A percentile compares a stretch with the other conserved stretches of the same genome.
Evolutionary conservation across 2,329 filamentous ascomycete species (phyloP).

Genomic region (Stemphylium beticola): DNA sequence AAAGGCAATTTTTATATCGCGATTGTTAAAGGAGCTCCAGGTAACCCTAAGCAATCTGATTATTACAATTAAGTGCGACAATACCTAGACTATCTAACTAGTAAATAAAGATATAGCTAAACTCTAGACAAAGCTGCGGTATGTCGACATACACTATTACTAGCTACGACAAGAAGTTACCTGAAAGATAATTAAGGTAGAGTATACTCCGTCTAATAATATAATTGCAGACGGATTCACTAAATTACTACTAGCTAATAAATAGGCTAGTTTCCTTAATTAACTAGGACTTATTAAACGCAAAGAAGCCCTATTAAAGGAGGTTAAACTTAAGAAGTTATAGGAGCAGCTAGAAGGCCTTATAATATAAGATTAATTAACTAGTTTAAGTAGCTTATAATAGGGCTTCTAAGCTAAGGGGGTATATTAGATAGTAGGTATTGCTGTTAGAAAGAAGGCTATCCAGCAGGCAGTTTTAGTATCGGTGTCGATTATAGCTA

Average conservation of each 20-base stretch:
- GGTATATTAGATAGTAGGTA: too few relatives aligned
- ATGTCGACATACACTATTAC: conserved; percentile 16
- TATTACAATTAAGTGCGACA: conserved; percentile 12
- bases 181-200: too few relatives aligned
- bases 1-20: conserved; percentile 4
- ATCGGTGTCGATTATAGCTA: too few relatives aligned
- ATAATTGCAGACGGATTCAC: neutral
- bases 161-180: conserved; percentile 10
- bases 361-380: too few relatives aligned
- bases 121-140: conserved; percentile 10
- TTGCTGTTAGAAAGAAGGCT: too few relatives aligned
- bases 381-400: too few relatives aligned
- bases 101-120: neutral
- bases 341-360: too few relatives aligned
- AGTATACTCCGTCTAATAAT: neutral
- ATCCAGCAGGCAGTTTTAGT: too few relatives aligned
- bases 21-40: conserved; percentile 6
- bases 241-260: neutral
- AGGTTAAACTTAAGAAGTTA: too few relatives aligned
- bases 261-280: neutral
- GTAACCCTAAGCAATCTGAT: neutral
- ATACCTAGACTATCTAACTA: too few relatives aligned
- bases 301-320: too few relatives aligned
- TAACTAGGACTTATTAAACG: too few relatives aligned
- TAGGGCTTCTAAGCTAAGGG: neutral